These are phyloP conservation scores for Dendrobium catenatum DNA, from an alignment of 106 monocot species.

Conservation along the genomic window DNA sequence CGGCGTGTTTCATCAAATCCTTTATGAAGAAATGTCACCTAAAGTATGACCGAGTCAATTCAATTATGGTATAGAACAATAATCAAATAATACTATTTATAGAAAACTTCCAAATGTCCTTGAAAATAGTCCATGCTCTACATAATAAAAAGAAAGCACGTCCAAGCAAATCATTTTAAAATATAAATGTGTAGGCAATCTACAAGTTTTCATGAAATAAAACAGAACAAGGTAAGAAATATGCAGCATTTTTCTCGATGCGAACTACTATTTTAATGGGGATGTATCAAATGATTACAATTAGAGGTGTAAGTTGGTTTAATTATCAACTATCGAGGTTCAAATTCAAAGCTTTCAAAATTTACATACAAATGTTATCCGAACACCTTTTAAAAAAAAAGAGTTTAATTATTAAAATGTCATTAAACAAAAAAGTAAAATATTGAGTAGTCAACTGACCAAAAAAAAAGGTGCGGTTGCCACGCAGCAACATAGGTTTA, in stretches of 20 bases:
- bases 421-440: neutral
- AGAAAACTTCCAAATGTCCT: neutral
- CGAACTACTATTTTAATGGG: neutral
- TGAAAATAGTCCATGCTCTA: neutral
- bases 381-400: neutral
- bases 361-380: neutral
- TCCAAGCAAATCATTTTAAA: neutral
- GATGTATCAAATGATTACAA: neutral
- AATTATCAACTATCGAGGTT: neutral
- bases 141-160: neutral
- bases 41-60: constrained; percentile 2
- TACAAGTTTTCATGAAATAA: neutral
- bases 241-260: neutral
- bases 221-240: neutral
- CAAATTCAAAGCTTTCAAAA: neutral
- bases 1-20: constrained; percentile 96
- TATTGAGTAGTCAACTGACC: neutral
- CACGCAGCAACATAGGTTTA: neutral
- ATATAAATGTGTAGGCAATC: neutral
- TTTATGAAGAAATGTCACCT: constrained; percentile 89
- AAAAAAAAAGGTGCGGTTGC: neutral
- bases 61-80: neutral
- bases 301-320: neutral
- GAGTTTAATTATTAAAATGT: neutral
- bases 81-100: neutral